These are phyloP conservation scores for Aspergillus tamarii DNA, from an alignment of 2,329 filamentous ascomycete species.

Conservation along the genomic window DNA sequence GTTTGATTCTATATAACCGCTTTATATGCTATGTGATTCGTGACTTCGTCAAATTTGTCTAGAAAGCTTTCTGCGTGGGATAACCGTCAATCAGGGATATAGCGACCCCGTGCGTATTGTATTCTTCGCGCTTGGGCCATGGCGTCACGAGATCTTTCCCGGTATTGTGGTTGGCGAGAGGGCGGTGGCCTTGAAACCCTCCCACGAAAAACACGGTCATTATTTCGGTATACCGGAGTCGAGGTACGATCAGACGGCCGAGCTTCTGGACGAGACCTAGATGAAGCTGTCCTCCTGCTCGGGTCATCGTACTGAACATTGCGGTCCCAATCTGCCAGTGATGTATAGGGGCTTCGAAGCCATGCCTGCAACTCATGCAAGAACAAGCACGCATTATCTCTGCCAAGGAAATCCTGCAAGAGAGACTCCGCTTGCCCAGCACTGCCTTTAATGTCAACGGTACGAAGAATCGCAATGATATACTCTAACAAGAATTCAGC, in stretches of 20 bases:
- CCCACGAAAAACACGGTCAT: constrained; percentile 23
- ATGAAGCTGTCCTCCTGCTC: background rate
- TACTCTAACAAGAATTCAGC: constrained; percentile 86
- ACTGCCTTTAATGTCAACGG: constrained; percentile 78
- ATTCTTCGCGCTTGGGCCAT: constrained; percentile 28
- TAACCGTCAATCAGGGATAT: constrained; percentile 34
- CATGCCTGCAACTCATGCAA: constrained; percentile 83
- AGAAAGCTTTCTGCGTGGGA: background rate
- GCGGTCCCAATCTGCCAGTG: constrained; percentile 76
- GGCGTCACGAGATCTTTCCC: constrained; percentile 19
- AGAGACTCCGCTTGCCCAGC: constrained; percentile 78
- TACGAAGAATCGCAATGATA: constrained; percentile 79
- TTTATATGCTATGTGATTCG: constrained; percentile 11
- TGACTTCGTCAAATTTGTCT: background rate
- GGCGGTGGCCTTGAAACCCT: constrained; percentile 31
- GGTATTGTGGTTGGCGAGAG: constrained; percentile 15
- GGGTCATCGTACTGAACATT: constrained; percentile 69
- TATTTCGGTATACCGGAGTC: constrained; percentile 26
- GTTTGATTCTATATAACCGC: constrained; percentile 12
- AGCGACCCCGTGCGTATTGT: constrained; percentile 35
- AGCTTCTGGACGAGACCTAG: constrained; percentile 3
- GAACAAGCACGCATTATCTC: constrained; percentile 72
- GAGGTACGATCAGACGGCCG: constrained; percentile 23
- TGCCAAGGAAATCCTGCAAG: constrained; percentile 75
- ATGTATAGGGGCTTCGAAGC: constrained; percentile 76